Percentiles rank a stretch among this genome's conserved stretches.
phyloP scores from a whole-genome alignment of 805 yeast genomes.

The Ogataea polymorpha region DNA sequence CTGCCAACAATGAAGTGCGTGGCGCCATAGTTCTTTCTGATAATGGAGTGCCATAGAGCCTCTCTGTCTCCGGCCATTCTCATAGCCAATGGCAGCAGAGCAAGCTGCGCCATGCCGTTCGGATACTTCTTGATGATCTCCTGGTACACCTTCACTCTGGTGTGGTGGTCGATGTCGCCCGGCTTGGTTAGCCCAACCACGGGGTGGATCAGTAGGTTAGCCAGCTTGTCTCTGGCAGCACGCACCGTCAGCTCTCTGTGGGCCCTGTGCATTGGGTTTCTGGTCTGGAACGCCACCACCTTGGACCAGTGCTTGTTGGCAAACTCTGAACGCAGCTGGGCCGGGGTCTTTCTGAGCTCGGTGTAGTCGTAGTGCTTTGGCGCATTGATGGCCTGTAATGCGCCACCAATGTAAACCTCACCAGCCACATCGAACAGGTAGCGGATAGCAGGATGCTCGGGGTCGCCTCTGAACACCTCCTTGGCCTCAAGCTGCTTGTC shows the following conservation, averaged over 20 bases:
- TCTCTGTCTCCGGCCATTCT: slow-evolving; percentile 99
- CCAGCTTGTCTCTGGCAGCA: slow-evolving; percentile 91
- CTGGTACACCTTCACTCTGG: slow-evolving; percentile 93
- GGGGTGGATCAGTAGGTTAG: slow-evolving; percentile 88
- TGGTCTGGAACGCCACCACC: slow-evolving; percentile 95
- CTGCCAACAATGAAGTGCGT: slow-evolving; percentile 97
- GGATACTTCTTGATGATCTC: slow-evolving; percentile 92
- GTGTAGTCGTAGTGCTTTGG: slow-evolving; percentile 91
- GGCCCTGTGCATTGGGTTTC: slow-evolving; percentile 99
- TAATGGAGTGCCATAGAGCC: slow-evolving; percentile 97
- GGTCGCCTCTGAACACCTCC: slow-evolving; percentile 91
- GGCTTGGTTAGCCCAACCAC: slow-evolving; percentile 97
- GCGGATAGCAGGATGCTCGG: slow-evolving; percentile 90
- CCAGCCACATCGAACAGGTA: slow-evolving; percentile 73
- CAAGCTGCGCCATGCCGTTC: slow-evolving; percentile 85
- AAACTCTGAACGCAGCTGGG: slow-evolving; percentile 85
- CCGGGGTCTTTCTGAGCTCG: slow-evolving; percentile 83
- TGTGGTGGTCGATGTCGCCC: slow-evolving; percentile 96
- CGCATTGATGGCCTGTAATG: slow-evolving; percentile 74
- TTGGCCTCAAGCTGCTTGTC: slow-evolving; percentile 77
- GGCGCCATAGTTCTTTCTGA: slow-evolving; percentile 94
- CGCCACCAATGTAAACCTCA: slow-evolving; percentile 86
- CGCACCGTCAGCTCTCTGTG: slow-evolving; percentile 94
- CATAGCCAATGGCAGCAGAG: slow-evolving; percentile 92
- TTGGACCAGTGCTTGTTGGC: slow-evolving; percentile 76